Conservation (phyloP, 1,139 yeast genomes). For the Scheffersomyces titani region DNA sequence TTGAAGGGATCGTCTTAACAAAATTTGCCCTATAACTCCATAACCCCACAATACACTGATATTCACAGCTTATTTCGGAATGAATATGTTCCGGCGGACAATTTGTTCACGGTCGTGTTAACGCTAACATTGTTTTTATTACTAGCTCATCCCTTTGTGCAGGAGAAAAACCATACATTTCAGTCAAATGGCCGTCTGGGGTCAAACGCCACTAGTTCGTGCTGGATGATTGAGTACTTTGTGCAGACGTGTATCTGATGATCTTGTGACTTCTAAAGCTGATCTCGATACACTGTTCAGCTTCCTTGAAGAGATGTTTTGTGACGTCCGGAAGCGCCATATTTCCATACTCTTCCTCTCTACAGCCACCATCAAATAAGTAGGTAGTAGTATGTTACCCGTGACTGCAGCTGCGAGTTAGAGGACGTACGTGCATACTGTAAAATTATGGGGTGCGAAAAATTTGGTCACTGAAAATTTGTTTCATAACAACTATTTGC, state of each 20-base stretch:
- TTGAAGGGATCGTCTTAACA: neutral
- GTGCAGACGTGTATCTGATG: neutral
- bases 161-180: neutral
- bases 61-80: neutral
- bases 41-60: neutral
- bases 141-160: neutral
- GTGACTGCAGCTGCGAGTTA: neutral
- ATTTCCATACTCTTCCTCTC: neutral
- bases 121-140: neutral
- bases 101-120: neutral
- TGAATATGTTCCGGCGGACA: neutral
- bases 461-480: neutral
- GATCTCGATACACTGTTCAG: neutral
- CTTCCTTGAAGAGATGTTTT: neutral
- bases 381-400: neutral
- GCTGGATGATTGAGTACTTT: neutral
- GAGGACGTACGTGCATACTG: neutral
- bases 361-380: neutral
- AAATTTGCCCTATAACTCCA: neutral
- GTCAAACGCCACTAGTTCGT: neutral
- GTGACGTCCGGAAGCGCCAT: neutral
- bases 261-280: neutral
- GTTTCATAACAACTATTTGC: neutral
- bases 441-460: neutral
- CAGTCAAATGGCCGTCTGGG: neutral